Base-by-base conservation (phyloP, 768 basidiomycete species). In the Kondoa malvinella region DNA sequence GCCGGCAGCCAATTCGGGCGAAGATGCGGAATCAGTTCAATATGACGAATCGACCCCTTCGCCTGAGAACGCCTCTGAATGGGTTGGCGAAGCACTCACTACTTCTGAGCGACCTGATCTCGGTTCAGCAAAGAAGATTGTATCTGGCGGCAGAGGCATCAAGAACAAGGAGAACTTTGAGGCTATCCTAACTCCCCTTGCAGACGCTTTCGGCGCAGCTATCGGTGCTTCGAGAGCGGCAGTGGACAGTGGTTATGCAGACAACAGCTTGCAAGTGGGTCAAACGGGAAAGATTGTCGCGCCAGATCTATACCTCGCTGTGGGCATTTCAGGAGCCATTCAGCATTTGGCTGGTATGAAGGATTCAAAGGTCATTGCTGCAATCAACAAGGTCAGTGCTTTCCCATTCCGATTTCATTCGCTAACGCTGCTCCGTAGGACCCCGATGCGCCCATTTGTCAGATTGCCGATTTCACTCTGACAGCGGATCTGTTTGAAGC, bases 321-420 rank as follows among this genome's bases (percentile, higher is more conserved):
- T 97, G 62, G 95, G 95, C 64, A 97, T 99, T 73, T 95, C 92
- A 8, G 95, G 95, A 21, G 95, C 95, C 16, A 99, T 97, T 73
- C 95, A 99, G 79, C 95, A 99, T 80, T 80, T 97, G 66, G 95
- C 95, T 26, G 95, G 95, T 8, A 99, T 97, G 95, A 99, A 99
- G 77, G 95, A 96, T 74, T 92, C 89, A 14, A 99, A 97, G 80
- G 81, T 96, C 71, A 99, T 99, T 70, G 94, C 95, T 33, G 95
- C 95, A 2, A 83, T 99, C 70, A 99, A 99, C 81, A 99, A 99
- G 84, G 92, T 85, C 70, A 65, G 80, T 40, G 57, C 33, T 17
- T 3, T 34, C 50, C 32, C 40, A 4, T 30, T 29, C 32, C 30
- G 57, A 25, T 65, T 17, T 29, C 33, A 34, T 56, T 27, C 60